These are phyloP conservation scores for Neurospora sp. DNA, from an alignment of 495 filamentous ascomycete species.

Conservation along the genomic window DNA sequence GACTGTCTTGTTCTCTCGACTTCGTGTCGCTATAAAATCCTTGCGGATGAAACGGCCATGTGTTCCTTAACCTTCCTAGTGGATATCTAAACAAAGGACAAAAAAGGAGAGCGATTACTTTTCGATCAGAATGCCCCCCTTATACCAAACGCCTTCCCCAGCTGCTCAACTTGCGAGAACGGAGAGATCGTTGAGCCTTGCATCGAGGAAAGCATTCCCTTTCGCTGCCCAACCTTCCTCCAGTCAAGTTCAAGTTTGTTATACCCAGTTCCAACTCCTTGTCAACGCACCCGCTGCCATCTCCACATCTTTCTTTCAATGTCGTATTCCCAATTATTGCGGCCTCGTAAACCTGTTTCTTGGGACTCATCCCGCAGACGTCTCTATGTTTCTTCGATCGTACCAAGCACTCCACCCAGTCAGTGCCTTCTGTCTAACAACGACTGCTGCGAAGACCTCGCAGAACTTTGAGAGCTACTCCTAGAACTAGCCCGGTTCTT, in stretches of 20 bases:
- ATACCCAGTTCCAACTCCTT: background rate
- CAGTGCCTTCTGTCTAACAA: background rate
- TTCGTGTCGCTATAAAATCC: background rate
- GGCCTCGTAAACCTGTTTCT: background rate
- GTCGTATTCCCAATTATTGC: background rate
- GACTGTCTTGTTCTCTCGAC: background rate
- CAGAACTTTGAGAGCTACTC: background rate
- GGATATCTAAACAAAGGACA: background rate
- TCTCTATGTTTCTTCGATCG: background rate
- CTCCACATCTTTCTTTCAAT: background rate
- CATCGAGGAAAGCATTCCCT: background rate
- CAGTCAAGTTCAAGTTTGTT: background rate
- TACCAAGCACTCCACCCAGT: background rate
- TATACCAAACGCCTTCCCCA: background rate
- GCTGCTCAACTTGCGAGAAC: background rate
- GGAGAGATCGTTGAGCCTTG: background rate
- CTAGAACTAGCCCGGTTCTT: background rate
- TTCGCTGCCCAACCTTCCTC: background rate
- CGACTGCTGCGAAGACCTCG: background rate
- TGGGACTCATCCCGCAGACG: background rate
- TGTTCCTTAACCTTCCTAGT: background rate
- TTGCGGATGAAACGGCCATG: background rate
- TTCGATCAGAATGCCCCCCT: background rate
- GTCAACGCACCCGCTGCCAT: background rate
- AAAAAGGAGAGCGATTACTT: background rate